Evolutionary conservation across 371 early-diverging fungal species (phyloP).

Genomic region (Mucor racemosus): DNA sequence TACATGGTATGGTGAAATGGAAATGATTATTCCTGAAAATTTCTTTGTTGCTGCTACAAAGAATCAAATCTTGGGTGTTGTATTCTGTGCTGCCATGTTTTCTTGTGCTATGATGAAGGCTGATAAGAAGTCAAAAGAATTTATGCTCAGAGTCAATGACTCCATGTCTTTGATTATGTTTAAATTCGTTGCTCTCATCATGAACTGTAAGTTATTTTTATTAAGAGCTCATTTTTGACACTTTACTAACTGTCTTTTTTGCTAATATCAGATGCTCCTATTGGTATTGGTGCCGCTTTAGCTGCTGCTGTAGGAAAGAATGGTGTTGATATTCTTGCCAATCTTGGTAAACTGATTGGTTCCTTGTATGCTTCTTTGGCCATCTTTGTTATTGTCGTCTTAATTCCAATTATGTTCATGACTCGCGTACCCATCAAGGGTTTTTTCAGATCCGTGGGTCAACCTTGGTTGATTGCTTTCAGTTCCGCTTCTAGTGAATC

Average conservation of each 20-base stretch:
- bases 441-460: slow-evolving; percentile 59
- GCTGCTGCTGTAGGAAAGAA: slow-evolving; percentile 73
- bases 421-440: slow-evolving; percentile 60
- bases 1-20: slow-evolving; percentile 61
- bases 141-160: slow-evolving; percentile 63
- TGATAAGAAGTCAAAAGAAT: slow-evolving; percentile 52
- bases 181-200: slow-evolving; percentile 68
- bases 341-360: slow-evolving; percentile 75
- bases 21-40: slow-evolving; percentile 59
- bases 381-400: slow-evolving; percentile 62
- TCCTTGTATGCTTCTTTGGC: slow-evolving; percentile 66
- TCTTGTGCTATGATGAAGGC: slow-evolving; percentile 65
- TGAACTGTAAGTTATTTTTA: slow-evolving; percentile 52
- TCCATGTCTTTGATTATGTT: slow-evolving; percentile 72
- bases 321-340: slow-evolving; percentile 66
- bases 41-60: slow-evolving; percentile 59
- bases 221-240: not conserved
- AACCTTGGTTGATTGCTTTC: slow-evolving; percentile 82
- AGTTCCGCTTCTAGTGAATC: slow-evolving; percentile 87
- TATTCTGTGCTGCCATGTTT: slow-evolving; percentile 74
- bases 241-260: not conserved
- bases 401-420: slow-evolving; percentile 70
- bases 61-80: slow-evolving; percentile 64
- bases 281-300: slow-evolving; percentile 73
- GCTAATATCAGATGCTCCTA: slow-evolving; percentile 59